Base-by-base conservation (phyloP, 140 eudicot genomes). In the Ambrosia hybrid region DNA sequence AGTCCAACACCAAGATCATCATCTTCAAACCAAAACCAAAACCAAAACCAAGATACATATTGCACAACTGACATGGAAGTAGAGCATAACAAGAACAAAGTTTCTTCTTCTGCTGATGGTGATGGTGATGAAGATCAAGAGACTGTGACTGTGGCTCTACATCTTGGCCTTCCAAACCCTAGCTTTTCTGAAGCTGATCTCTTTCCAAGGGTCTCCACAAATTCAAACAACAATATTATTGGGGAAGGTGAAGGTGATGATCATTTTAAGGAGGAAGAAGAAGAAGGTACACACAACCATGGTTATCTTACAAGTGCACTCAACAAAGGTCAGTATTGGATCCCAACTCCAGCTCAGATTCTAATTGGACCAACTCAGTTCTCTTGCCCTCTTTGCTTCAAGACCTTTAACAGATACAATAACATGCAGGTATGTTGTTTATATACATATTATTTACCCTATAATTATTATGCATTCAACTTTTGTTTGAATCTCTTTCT, bases 311-410 rank as follows among this genome's bases (percentile, higher is more conserved):
- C 88, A 65, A 83, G 72, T 67, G 71, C 79, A n/a, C 79, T 76
- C 14, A 57, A 78, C 56, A 80, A 81, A 38, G 89, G 89, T 38
- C 91, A 84, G 71, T 89, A 85, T 65, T 89, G 96, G 96, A 89
- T 89, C 80, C 96, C 96, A 1, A 85, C 96, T 4, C 85, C 96
- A 11, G 84, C 96, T 46, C 96, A 88, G 71, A 88, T 88, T 69
- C 92, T 88, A 15, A 83, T 86, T 58, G 96, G 91, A 63, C 91
- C 96, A 13, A 86, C 96, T 26, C 95, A 88, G 70, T 88, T 85
- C 66, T 85, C 95, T 73, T 88, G 95, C 77, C 73, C 95, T 72
- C 91, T 88, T 51, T 88, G 95, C 85, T 68, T 63, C 76, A 88
- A 85, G 53, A 85, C 91, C 36, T 88, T 88, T 82, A 88, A 83